These are phyloP conservation scores for Emmonsia crescens DNA, from an alignment of 2,329 filamentous ascomycete species.

Conservation along the genomic window DNA sequence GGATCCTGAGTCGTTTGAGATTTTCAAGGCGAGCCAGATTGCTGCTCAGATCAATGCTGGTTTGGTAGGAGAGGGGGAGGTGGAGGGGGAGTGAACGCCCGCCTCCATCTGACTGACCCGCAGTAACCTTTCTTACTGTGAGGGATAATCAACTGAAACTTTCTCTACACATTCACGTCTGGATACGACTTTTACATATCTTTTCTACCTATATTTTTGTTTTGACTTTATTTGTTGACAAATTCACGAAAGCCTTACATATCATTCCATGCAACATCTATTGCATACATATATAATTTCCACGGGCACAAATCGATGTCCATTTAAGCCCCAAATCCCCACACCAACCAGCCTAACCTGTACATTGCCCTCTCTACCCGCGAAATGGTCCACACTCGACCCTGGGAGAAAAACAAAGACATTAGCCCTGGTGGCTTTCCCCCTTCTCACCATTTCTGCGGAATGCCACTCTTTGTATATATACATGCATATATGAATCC, in stretches of 20 bases:
- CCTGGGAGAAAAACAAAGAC: neutral
- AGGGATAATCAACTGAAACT: neutral
- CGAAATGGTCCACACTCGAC: neutral
- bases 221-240: neutral
- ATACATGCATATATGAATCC: neutral
- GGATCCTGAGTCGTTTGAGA: slow-evolving; percentile 35
- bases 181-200: neutral
- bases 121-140: neutral
- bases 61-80: slow-evolving; percentile 13
- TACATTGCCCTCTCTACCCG: neutral
- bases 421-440: neutral
- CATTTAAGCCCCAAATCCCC: neutral
- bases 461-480: neutral
- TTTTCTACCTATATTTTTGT: neutral
- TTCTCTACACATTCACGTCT: neutral
- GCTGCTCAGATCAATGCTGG: slow-evolving; percentile 37
- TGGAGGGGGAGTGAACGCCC: neutral
- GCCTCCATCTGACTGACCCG: neutral
- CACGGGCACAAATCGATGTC: neutral
- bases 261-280: neutral
- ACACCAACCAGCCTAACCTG: neutral
- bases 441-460: neutral
- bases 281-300: neutral
- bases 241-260: neutral
- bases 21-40: slow-evolving; percentile 36